Evolutionary conservation across 768 basidiomycete species (phyloP), one percentile per base, ranked within the genome.

Genomic region (Infundibulicybe gibba): DNA sequence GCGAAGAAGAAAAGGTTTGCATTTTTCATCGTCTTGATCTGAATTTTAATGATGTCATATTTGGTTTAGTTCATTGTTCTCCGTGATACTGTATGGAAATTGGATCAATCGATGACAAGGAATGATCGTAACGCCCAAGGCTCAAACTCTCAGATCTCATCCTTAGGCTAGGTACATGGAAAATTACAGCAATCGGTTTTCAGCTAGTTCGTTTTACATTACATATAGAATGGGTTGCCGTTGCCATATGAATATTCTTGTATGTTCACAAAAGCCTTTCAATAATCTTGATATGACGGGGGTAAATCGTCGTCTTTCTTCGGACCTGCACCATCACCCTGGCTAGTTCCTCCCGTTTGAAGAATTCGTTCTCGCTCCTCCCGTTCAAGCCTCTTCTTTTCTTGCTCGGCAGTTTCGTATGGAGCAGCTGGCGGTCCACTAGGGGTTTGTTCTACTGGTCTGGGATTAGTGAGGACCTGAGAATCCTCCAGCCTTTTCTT

Each of bases 341-440:
- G 46, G 47, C 25, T 51, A 33, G 41, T 54, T 44, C 58, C 48
- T 40, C 60, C 61, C 11, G 53, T 51, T 15, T 54, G 62, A 25
- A 77, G 53, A 13, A 82, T 52, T 16, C 75, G 70, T 53, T 87
- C 87, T 43, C 82, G 68, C 54, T 85, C 83, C 57, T 88, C 84
- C 39, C 77, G 75, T 61, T 87, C 83, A 42, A 80, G 54, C 16
- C 82, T 64, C 57, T 64, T 72, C 72, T 83, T 86, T 71, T 86
- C 83, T 3, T 83, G 80, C 42, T 77, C 81, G 0, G 83, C 80
- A 42, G 70, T 71, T 59, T 81, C 78, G 19, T 62, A 60, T 15
- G 49, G 43, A 13, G 61, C 50, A 14, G 58, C 4, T 40, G 13
- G 52, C 31, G 34, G 54, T 8, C 19, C 37, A 21, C 25, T 49